Base-by-base conservation (phyloP, 345 rosid species). In the Microcos paniculata region DNA sequence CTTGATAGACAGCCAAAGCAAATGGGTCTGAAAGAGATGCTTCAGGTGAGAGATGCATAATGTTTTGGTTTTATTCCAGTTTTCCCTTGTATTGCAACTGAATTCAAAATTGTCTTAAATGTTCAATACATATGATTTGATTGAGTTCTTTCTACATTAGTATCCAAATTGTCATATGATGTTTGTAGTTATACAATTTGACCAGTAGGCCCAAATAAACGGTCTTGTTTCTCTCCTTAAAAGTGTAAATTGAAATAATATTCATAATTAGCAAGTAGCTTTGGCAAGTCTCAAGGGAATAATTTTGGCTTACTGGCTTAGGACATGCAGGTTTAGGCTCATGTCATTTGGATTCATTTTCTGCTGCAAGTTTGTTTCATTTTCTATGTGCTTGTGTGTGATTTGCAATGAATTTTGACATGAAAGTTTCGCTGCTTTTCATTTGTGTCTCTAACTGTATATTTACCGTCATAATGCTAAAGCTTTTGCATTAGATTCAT, bases 11-110 rank as follows among this genome's bases (percentile, higher is more conserved):
- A 93, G 56, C 99, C 99, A 8, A 95, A 88, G 85, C 96, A 63
- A 80, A 93, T 93, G 97, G 97, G 99, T 40, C 79, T 95, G 69
- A 90, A 88, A 84, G 98, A 93, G 59, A 43, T 95, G 78, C 96
- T 95, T 82, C 92, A 95, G 97, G 99, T 93, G 80, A 84, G 71
- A 18, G 40, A 33, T 70, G 74, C 48, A 33, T 21, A 46, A 18
- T 10, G 38, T 46, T 28, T 68, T 42, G 45, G 45, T 1, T 42
- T 42, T 26, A 67, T n/a, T 28, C 57, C 57, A 10, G 4, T 4
- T 46, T 48, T 68, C 16, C 53, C 8, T 28, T 28, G 30, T 30
- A 59, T 62, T 62, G 16, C 66, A 46, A 48, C 16, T 68, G 72
- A 68, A 68, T 68, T 45, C 21, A 28, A 68, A 68, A 48, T 48